Evolutionary conservation across 768 basidiomycete genomes (phyloP).

Genomic region (Auricularia sp.): DNA sequence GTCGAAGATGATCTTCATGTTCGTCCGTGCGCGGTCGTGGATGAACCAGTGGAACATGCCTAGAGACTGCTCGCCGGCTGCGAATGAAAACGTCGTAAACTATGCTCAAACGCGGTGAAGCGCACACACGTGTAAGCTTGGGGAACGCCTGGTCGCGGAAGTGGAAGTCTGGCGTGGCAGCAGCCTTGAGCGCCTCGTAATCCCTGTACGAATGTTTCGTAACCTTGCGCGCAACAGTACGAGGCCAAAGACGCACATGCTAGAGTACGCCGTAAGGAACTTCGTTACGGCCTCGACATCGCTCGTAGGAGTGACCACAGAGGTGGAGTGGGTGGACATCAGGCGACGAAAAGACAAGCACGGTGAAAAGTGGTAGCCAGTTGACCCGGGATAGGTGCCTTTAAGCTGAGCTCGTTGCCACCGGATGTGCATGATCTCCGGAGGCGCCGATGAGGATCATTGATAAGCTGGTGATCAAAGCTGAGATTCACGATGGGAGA

Average conservation of each 20-base stretch:
- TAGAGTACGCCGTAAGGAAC: neutral
- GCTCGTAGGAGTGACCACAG: too few relatives aligned
- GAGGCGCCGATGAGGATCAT: too few relatives aligned
- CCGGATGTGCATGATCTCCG: too few relatives aligned
- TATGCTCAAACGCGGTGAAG: neutral
- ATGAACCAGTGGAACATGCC: slow-evolving; percentile 1
- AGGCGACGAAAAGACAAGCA: too few relatives aligned
- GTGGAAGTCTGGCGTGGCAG: neutral
- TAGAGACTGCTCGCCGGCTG: neutral
- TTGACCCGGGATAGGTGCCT: too few relatives aligned
- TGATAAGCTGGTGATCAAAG: too few relatives aligned
- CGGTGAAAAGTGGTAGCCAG: too few relatives aligned
- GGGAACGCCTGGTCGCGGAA: neutral
- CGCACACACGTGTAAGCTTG: neutral
- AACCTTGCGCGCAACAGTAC: neutral
- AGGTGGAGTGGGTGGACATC: too few relatives aligned
- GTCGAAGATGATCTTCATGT: neutral
- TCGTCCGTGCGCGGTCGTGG: neutral
- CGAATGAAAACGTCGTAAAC: neutral
- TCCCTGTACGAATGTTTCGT: neutral
- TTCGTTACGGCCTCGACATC: neutral
- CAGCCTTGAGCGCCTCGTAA: neutral
- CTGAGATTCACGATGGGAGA: too few relatives aligned
- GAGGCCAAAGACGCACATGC: neutral
- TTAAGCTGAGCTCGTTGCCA: too few relatives aligned